Conservation (phyloP, 2,329 filamentous ascomycete genomes). For the Botryotinia convoluta region DNA sequence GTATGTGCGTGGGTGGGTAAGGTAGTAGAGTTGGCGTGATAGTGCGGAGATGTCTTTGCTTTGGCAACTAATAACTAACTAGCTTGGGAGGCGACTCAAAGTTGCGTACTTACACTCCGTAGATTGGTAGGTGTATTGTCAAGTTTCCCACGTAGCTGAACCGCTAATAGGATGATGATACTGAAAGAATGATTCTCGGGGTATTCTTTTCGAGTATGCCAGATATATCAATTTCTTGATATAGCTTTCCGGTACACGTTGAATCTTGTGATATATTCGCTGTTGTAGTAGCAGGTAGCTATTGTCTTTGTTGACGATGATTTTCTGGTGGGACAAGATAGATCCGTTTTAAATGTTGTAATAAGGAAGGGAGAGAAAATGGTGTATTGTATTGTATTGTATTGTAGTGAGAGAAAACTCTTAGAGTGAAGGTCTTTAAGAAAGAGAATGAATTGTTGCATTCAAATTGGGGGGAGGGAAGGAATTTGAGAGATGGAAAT, state of each 20-base stretch:
- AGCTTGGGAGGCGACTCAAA: conserved; percentile 9
- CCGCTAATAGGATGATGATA: background rate
- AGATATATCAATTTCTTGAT: background rate
- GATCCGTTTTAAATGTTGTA: background rate
- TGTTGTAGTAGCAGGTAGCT: background rate
- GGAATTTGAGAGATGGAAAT: background rate
- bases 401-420: background rate
- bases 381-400: background rate
- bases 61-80: background rate
- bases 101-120: background rate
- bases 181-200: conserved; percentile 11
- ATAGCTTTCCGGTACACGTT: background rate
- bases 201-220: background rate
- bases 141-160: background rate
- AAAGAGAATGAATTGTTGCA: background rate
- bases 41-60: background rate
- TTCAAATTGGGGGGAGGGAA: background rate
- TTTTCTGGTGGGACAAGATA: background rate
- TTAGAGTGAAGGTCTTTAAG: background rate
- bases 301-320: background rate
- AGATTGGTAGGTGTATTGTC: background rate
- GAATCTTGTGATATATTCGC: background rate
- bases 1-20: background rate
- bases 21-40: conserved; percentile 6
- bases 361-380: background rate